Conservation (phyloP, 1,139 yeast genomes). For the Yamadazyma blattariae region DNA sequence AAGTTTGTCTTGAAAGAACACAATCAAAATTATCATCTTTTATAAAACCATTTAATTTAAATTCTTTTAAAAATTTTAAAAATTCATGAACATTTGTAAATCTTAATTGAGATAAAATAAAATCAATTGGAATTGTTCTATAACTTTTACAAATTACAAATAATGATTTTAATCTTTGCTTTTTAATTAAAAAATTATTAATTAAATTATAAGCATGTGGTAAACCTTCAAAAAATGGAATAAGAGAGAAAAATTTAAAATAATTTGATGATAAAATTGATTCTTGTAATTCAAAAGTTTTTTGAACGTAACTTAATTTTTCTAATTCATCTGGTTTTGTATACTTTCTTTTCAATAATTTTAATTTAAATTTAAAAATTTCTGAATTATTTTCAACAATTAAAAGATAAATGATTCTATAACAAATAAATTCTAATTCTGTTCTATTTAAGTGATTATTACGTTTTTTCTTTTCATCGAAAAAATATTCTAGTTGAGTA, state of each 20-base stretch:
- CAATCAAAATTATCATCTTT: constrained; percentile 36
- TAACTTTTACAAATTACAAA: constrained; percentile 59
- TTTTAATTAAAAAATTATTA: constrained; percentile 41
- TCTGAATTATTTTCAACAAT: constrained; percentile 68
- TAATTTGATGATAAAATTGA: constrained; percentile 43
- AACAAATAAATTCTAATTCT: constrained; percentile 66
- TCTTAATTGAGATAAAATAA: constrained; percentile 46
- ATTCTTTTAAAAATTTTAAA: constrained; percentile 29
- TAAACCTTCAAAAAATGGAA: constrained; percentile 20
- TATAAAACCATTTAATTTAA: constrained; percentile 38
- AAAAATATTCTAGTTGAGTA: constrained; percentile 68
- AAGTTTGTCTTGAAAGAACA: constrained; percentile 42
- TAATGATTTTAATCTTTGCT: constrained; percentile 62
- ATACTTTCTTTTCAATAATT: constrained; percentile 11
- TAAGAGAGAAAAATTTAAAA: constrained; percentile 47
- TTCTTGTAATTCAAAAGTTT: constrained; percentile 24
- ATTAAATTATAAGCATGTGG: constrained; percentile 28
- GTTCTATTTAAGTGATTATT: constrained; percentile 10
- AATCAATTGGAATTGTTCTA: constrained; percentile 49
- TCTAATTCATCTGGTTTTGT: constrained; percentile 21
- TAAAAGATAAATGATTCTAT: constrained; percentile 72
- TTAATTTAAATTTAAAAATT: constrained; percentile 34
- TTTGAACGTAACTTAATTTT: constrained; percentile 18
- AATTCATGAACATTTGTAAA: constrained; percentile 31
- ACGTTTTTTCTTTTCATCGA: constrained; percentile 28